Percentiles rank a stretch among this genome's conserved stretches.
Evolutionary conservation across 305 asterid species (phyloP).

Genomic region (Fraxinus albicans): DNA sequence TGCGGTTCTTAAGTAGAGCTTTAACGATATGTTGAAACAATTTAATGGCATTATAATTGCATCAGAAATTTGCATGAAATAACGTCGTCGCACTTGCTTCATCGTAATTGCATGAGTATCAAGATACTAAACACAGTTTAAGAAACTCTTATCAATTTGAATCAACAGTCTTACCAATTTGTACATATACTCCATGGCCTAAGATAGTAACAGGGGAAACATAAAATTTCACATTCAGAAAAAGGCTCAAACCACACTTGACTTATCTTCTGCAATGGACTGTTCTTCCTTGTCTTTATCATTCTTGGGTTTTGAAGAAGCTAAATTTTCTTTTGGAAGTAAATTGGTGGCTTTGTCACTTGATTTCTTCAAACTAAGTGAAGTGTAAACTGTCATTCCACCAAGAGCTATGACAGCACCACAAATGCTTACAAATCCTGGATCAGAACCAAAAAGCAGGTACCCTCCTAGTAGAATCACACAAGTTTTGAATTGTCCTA

Average conservation of each 20-base stretch:
- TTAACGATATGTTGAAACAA: background rate
- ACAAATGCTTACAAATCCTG: conserved; percentile 59
- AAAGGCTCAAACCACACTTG: conserved; percentile 34
- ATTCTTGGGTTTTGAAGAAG: conserved; percentile 41
- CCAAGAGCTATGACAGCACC: conserved; percentile 68
- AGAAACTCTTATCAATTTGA: background rate
- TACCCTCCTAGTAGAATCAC: conserved; percentile 76
- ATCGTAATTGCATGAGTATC: background rate
- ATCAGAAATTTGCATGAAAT: background rate
- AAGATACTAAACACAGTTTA: background rate
- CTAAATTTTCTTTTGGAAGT: conserved; percentile 52
- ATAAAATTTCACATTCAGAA: background rate
- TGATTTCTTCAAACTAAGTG: conserved; percentile 49
- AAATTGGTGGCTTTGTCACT: conserved; percentile 33
- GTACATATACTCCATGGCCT: background rate
- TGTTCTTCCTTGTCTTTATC: conserved; percentile 33
- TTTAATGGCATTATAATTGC: background rate
- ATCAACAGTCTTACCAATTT: background rate
- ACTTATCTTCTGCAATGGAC: conserved; percentile 24
- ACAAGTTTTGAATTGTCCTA: conserved; percentile 86
- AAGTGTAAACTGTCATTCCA: conserved; percentile 78
- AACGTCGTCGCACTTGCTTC: background rate
- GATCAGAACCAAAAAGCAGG: conserved; percentile 68
- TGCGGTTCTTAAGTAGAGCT: background rate
- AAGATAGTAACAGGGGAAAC: background rate